Percentiles rank a stretch among this genome's conserved stretches.
These are phyloP conservation scores for Achlya hypogyna DNA, from an alignment of 352 stramenopile genomes.

Conservation along the genomic window DNA sequence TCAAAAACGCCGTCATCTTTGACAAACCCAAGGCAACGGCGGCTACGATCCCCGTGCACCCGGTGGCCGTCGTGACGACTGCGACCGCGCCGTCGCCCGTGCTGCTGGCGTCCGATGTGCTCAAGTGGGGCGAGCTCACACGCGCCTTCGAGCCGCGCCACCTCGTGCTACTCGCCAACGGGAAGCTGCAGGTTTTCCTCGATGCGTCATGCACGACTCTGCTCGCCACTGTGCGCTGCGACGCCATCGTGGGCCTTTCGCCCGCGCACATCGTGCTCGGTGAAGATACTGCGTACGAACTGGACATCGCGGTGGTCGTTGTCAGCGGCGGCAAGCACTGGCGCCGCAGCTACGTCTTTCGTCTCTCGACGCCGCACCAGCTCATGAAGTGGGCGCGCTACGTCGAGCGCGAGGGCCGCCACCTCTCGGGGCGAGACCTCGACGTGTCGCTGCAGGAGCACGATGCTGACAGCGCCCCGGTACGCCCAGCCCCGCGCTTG, in stretches of 20 bases:
- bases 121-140: constrained; percentile 70
- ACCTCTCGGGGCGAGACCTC: constrained; percentile 71
- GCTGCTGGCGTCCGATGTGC: constrained; percentile 28
- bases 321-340: constrained; percentile 52
- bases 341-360: constrained; percentile 65
- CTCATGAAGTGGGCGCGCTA: constrained; percentile 84
- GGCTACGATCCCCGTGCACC: constrained; percentile 67
- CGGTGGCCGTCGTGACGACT: constrained; percentile 40
- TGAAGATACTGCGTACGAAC: background rate
- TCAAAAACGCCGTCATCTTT: constrained; percentile 83
- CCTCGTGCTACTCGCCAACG: constrained; percentile 72
- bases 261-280: constrained; percentile 67
- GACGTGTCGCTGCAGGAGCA: constrained; percentile 26
- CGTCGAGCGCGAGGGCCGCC: constrained; percentile 67
- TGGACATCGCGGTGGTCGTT: constrained; percentile 32
- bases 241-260: constrained; percentile 78
- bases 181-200: constrained; percentile 74
- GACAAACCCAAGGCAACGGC: constrained; percentile 18
- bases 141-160: constrained; percentile 49
- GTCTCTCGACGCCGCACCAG: constrained; percentile 60
- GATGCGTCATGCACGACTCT: constrained; percentile 43
- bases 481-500: background rate
- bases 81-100: constrained; percentile 23
- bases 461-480: background rate
- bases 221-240: constrained; percentile 72